Evolutionary conservation across 2,329 filamentous ascomycete genomes (phyloP).

Genomic region (Ilyonectria destructans): DNA sequence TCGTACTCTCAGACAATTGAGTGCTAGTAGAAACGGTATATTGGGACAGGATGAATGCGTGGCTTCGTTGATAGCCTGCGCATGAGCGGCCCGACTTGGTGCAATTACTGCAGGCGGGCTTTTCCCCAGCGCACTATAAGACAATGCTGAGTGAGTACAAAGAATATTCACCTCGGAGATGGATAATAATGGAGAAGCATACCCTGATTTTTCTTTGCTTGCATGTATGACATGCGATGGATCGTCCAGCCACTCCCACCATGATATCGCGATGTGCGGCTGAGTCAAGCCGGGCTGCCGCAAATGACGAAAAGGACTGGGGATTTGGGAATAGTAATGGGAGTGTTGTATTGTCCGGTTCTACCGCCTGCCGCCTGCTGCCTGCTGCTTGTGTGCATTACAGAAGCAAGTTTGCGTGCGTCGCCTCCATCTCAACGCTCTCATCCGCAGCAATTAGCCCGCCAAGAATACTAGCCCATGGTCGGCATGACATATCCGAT

Average conservation of each 20-base stretch:
- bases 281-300: background rate
- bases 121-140: conserved; percentile 25
- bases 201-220: conserved; percentile 26
- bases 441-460: too few relatives aligned
- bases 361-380: background rate
- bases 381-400: background rate
- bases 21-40: conserved; percentile 4
- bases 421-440: background rate
- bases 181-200: background rate
- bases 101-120: conserved; percentile 26
- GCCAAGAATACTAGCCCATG: background rate
- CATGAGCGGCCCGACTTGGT: conserved; percentile 20
- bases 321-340: background rate
- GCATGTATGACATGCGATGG: conserved; percentile 31
- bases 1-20: background rate
- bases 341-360: background rate
- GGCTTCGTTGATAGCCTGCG: conserved; percentile 26
- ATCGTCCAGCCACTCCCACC: conserved; percentile 32
- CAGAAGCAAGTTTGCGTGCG: background rate
- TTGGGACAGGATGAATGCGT: conserved; percentile 25
- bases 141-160: background rate
- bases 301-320: background rate
- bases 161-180: background rate
- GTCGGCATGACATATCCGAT: background rate
- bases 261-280: background rate